phyloP scores from a whole-genome alignment of 179 eudicot genomes.

The Vitellaria paradoxa region DNA sequence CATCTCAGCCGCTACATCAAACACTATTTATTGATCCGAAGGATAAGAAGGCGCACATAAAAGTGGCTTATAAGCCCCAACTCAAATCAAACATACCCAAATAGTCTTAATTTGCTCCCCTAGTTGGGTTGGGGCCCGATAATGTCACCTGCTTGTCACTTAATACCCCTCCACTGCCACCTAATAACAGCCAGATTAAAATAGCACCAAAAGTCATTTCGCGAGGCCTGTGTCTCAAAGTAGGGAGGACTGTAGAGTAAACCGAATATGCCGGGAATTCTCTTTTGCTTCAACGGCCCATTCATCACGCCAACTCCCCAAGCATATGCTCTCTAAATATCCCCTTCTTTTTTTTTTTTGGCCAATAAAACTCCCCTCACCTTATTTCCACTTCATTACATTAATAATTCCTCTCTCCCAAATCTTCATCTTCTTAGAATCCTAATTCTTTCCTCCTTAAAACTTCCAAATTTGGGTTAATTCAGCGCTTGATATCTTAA shows the following conservation, averaged over 20 bases:
- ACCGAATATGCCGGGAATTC: constrained; percentile 48
- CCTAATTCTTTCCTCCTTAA: not conserved
- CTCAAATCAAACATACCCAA: too few relatives aligned
- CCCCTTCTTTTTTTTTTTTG: not conserved
- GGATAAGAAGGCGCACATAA: too few relatives aligned
- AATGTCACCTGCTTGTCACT: too few relatives aligned
- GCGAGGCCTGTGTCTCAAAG: constrained; percentile 13
- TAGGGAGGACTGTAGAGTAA: not conserved
- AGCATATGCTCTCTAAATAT: constrained; percentile 72
- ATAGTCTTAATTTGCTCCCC: too few relatives aligned
- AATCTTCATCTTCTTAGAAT: not conserved
- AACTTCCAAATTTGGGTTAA: not conserved
- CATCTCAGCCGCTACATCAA: too few relatives aligned
- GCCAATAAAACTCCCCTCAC: constrained; percentile 16
- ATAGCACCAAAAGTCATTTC: constrained; percentile 1
- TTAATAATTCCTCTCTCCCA: not conserved
- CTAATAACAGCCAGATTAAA: too few relatives aligned
- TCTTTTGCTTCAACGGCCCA: constrained; percentile 17
- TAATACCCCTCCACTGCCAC: too few relatives aligned
- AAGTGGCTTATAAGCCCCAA: too few relatives aligned
- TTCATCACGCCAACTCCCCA: constrained; percentile 44
- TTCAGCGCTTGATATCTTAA: too few relatives aligned
- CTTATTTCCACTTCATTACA: not conserved
- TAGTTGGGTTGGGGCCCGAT: too few relatives aligned
- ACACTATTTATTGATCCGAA: too few relatives aligned